Evolutionary conservation across 345 rosid genomes (phyloP), one percentile per base, ranked within the genome.

Genomic region (Toxicodendron radicans): DNA sequence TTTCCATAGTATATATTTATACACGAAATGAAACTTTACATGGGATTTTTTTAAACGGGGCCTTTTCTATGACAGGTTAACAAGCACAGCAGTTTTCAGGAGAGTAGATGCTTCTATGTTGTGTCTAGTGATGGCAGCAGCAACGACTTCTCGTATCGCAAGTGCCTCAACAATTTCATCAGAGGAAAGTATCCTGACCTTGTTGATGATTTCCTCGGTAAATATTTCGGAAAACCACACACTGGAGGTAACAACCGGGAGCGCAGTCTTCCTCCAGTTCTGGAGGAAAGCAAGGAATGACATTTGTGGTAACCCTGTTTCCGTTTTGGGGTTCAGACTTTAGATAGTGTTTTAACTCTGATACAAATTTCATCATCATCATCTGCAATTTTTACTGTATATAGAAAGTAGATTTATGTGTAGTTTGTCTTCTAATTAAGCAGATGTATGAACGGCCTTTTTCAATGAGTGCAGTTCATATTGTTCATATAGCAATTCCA

Each of bases 131-230:
- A 90, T 72, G 97, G 98, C 53, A 30, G 75, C 10, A 84, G 78
- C 72, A 87, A 85, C 45, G 99, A 95, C 72, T 93, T 95, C 73
- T 95, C 98, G 0, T 95, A 90, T 81, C 84, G 81, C 7, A 95
- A 95, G 58, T 93, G 91, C 59, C 71, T 95, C 17, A 90, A 88
- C 60, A 86, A 81, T 71, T 86, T 79, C 45, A 24, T 95, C 64
- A 86, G 72, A 80, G 88, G 63, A 45, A 95, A 91, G 65, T 89
- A 84, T 70, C 93, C 97, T 1, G 75, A 78, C 41, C 62, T 83
- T 35, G 98, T 89, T 1, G 97, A 87, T 24, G 87, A 79, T 14
- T 95, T 95, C 79, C 57, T 70, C 3, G 75, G 32, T 0, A 95
- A 95, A 63, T 95, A 95, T 78, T 95, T 91, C 49, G 51, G 13